A percentile compares a stretch with the other conserved stretches of the same genome.
These are phyloP conservation scores for Plasmopara muralis DNA, from an alignment of 352 stramenopile genomes.

Conservation along the genomic window DNA sequence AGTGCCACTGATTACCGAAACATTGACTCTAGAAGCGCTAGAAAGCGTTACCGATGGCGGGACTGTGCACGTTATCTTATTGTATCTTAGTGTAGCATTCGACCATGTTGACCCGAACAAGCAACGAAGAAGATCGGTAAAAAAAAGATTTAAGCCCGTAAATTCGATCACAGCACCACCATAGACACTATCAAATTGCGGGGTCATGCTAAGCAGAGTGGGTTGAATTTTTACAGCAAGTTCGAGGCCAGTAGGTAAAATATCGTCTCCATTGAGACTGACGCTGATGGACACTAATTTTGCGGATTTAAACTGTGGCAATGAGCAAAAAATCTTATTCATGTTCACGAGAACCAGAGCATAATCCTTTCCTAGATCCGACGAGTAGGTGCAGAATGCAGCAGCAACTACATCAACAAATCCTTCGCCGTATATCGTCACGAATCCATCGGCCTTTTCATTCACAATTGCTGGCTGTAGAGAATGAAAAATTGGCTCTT, in stretches of 20 bases:
- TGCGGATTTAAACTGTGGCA: constrained; percentile 23
- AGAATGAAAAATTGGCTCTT: constrained; percentile 14
- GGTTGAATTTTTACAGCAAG: constrained; percentile 22
- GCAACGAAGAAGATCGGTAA: constrained; percentile 22
- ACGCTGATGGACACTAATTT: constrained; percentile 13
- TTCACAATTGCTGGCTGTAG: constrained; percentile 21
- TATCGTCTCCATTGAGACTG: constrained; percentile 26
- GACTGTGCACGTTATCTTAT: constrained; percentile 22
- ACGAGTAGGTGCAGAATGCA: constrained; percentile 28
- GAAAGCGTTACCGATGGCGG: constrained; percentile 12
- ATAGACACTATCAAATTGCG: constrained; percentile 22
- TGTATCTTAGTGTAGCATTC: constrained; percentile 14
- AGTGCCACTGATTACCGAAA: constrained; percentile 21
- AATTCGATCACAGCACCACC: constrained; percentile 32
- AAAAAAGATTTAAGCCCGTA: constrained; percentile 27
- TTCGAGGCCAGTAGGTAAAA: constrained; percentile 9
- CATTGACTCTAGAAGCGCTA: constrained; percentile 10
- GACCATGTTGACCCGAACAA: constrained; percentile 26
- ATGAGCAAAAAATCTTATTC: constrained; percentile 21
- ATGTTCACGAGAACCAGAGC: constrained; percentile 15
- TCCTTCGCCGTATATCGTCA: constrained; percentile 27
- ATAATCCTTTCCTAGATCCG: neutral
- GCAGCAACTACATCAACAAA: constrained; percentile 17
- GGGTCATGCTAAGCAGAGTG: constrained; percentile 23
- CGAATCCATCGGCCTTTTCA: constrained; percentile 16